Evolutionary conservation across 306 rosid genomes (phyloP), one percentile per base, ranked within the genome.

Genomic region (Medicago truncatula): DNA sequence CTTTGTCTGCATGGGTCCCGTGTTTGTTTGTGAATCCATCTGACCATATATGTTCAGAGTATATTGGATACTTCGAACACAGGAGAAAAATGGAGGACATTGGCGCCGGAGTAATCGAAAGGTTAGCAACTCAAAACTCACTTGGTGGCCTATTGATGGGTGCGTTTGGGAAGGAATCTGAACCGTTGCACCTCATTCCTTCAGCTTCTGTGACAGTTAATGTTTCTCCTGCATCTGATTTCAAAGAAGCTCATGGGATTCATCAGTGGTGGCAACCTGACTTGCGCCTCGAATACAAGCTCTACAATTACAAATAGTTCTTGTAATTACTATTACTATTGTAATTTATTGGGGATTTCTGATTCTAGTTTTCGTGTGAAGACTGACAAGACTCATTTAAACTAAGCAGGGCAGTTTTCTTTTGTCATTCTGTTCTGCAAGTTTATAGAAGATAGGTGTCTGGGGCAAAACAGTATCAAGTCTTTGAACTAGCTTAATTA

Each of bases 211-310:
- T 95, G 74, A 82, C 74, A 0, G 78, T 84, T 56, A 92, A 92
- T 76, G 40, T 74, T 60, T 60, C 84, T 20, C 92, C 89, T 53
- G 59, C 87, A 4, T 75, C 36, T 78, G 91, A 88, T 78, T 85
- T 92, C 41, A 92, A 86, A 83, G 89, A 92, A 80, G 97, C 99
- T 7, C 99, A 95, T 85, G 99, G 99, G 67, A 95, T 95, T 88
- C 97, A 90, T 31, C 97, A 95, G 65, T 95, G 99, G 99, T 90
- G 98, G 99, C 76, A 77, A 83, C 88, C 93, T 11, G 86, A 86
- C 79, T 57, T 92, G 70, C 77, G 21, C 3, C 67, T 88, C 36
- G 73, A 81, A 16, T 53, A 78, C 75, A 84, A 88, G 81, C 67
- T 87, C 68, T 82, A 89, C 80, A 78, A 69, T 36, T 92, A 92